Percentiles rank a stretch among this genome's conserved stretches.
Conservation (phyloP, 2,329 filamentous ascomycete genomes). For the Alternaria conjuncta region DNA sequence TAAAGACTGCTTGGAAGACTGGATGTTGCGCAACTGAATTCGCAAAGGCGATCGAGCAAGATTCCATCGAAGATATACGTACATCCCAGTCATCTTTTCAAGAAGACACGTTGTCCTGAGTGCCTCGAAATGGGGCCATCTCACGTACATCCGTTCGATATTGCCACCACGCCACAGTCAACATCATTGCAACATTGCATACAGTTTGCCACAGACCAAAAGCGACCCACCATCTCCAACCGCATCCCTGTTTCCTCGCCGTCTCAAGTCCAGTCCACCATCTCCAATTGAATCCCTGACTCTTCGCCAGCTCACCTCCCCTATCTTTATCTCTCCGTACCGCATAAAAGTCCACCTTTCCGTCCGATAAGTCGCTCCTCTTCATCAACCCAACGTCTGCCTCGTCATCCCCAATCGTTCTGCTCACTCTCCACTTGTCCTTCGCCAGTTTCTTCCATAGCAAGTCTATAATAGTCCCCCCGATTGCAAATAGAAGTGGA, state of each 20-base stretch:
- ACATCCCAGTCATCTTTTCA: too few relatives aligned
- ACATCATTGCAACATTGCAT: not conserved
- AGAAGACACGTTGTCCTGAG: not conserved
- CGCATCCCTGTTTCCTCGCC: not conserved
- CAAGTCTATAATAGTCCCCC: not conserved
- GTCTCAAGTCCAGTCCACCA: not conserved
- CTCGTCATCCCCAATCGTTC: not conserved
- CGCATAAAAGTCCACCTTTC: not conserved
- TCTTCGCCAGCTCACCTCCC: not conserved
- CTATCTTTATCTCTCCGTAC: not conserved
- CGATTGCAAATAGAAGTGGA: not conserved
- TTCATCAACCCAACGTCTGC: not conserved
- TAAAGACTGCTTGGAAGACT: not conserved
- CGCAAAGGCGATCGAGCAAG: not conserved
- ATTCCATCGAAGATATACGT: too few relatives aligned
- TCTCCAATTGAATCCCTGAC: not conserved
- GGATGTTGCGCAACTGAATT: rapidly evolving
- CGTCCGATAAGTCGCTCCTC: not conserved
- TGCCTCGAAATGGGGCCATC: not conserved
- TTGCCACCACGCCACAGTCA: not conserved
- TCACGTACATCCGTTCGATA: not conserved
- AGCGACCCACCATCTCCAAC: not conserved
- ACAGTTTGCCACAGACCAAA: not conserved
- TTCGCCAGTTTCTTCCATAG: not conserved
- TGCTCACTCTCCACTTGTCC: not conserved